These are phyloP conservation scores for Fragosphaeria purpurea DNA, from an alignment of 2,329 filamentous ascomycete genomes.

Conservation along the genomic window DNA sequence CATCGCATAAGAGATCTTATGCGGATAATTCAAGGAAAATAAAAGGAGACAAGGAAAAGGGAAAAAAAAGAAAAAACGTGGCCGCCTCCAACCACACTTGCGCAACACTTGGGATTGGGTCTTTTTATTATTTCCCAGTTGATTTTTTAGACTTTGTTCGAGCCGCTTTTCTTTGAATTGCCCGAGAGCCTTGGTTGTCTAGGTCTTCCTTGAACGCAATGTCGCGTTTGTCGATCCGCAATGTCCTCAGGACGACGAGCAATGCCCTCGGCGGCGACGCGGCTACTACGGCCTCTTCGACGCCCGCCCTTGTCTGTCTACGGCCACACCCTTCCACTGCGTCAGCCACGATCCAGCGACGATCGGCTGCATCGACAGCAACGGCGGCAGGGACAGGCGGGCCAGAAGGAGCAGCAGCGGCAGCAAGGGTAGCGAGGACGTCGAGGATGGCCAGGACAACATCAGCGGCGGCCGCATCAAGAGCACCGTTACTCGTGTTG, in stretches of 20 bases:
- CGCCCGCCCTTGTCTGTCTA: too few relatives aligned
- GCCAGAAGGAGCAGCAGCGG: too few relatives aligned
- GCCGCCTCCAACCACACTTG: slow-evolving; percentile 1
- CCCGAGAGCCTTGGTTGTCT: too few relatives aligned
- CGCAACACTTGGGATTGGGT: not conserved
- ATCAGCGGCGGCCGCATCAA: slow-evolving; percentile 1
- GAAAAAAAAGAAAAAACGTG: slow-evolving; percentile 5
- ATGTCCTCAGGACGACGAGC: slow-evolving; percentile 8
- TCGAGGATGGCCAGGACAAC: not conserved
- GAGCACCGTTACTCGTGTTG: not conserved
- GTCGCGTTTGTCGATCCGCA: slow-evolving; percentile 13
- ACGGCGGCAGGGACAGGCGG: too few relatives aligned
- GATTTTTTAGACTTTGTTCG: not conserved
- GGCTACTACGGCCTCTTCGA: too few relatives aligned
- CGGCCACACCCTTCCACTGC: too few relatives aligned
- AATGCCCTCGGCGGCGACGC: not conserved
- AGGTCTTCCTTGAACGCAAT: slow-evolving; percentile 1
- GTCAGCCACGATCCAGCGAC: too few relatives aligned
- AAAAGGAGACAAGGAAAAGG: not conserved
- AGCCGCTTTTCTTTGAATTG: too few relatives aligned
- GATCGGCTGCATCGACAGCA: too few relatives aligned
- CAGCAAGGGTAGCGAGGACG: too few relatives aligned
- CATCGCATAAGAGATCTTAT: too few relatives aligned
- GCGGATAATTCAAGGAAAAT: not conserved
- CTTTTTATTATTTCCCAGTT: not conserved